phyloP scores from a whole-genome alignment of 2,329 filamentous ascomycete genomes.

The Myrmaecium sp. region DNA sequence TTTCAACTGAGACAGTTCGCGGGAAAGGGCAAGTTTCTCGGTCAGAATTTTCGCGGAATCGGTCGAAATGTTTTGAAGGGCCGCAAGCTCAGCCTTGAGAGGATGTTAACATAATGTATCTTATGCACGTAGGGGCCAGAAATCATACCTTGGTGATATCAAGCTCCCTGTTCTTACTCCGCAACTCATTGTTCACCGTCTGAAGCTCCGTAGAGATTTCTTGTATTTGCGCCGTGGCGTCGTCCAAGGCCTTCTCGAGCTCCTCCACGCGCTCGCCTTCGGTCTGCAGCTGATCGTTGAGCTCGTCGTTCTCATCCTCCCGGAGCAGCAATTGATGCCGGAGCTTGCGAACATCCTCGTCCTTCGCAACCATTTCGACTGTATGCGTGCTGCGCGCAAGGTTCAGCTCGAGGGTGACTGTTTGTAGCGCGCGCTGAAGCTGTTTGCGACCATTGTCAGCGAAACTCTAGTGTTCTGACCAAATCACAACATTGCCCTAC shows the following conservation, averaged over 20 bases:
- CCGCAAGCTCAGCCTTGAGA: constrained; percentile 49
- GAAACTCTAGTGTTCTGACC: background rate
- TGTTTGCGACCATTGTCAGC: constrained; percentile 8
- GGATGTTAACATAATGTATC: constrained; percentile 13
- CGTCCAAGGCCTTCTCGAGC: constrained; percentile 33
- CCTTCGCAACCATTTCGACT: constrained; percentile 51
- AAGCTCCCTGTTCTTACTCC: constrained; percentile 35
- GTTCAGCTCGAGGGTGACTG: constrained; percentile 45
- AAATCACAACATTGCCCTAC: no score
- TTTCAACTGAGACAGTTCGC: constrained; percentile 40
- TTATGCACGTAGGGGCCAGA: constrained; percentile 32
- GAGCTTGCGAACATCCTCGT: constrained; percentile 57
- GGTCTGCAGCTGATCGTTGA: constrained; percentile 45
- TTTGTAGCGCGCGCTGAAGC: constrained; percentile 34
- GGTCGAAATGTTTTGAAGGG: constrained; percentile 47
- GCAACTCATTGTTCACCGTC: constrained; percentile 32
- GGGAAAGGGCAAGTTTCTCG: constrained; percentile 44
- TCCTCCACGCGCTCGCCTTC: constrained; percentile 43
- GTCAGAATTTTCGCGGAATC: constrained; percentile 54
- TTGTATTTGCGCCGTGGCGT: constrained; percentile 28
- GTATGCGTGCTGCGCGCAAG: constrained; percentile 50
- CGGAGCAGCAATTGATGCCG: constrained; percentile 53
- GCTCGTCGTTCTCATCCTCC: constrained; percentile 54
- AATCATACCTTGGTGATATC: constrained; percentile 39
- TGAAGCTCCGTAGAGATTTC: constrained; percentile 29